phyloP scores from a whole-genome alignment of 192 early-diverging fungal species.

The Coemansia sp. region DNA sequence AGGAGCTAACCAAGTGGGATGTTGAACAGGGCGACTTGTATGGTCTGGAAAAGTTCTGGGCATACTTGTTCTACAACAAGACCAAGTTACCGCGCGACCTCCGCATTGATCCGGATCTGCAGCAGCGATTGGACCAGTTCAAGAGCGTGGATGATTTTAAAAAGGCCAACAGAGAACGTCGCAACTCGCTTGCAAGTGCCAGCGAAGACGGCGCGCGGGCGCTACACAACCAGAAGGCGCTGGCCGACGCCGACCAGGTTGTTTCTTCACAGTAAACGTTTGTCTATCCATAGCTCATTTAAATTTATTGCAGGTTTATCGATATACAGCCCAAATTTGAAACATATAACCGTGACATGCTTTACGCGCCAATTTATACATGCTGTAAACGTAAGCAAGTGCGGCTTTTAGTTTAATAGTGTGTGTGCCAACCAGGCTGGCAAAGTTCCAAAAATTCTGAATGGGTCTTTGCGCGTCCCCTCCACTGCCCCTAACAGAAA shows the following conservation, averaged over 20 bases:
- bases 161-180: constrained; percentile 43
- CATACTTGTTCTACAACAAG: constrained; percentile 87
- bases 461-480: too few species aligned
- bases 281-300: too few species aligned
- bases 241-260: constrained; percentile 35
- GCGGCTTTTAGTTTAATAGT: too few species aligned
- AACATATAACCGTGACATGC: too few species aligned
- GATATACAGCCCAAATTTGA: too few species aligned
- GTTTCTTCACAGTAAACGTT: constrained; percentile 8
- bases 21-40: constrained; percentile 71
- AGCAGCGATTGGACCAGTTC: constrained; percentile 61
- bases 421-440: too few species aligned
- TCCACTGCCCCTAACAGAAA: too few species aligned
- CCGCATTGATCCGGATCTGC: constrained; percentile 58
- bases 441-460: too few species aligned
- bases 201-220: constrained; percentile 17
- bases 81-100: constrained; percentile 69
- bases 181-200: constrained; percentile 27
- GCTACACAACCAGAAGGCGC: constrained; percentile 36
- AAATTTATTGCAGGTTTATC: too few species aligned
- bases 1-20: constrained; percentile 77
- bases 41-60: constrained; percentile 96
- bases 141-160: constrained; percentile 63
- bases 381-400: too few species aligned
- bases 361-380: too few species aligned